Evolutionary conservation across 768 basidiomycete genomes (phyloP), one percentile per base, ranked within the genome.

Genomic region (Suillus variegatus): DNA sequence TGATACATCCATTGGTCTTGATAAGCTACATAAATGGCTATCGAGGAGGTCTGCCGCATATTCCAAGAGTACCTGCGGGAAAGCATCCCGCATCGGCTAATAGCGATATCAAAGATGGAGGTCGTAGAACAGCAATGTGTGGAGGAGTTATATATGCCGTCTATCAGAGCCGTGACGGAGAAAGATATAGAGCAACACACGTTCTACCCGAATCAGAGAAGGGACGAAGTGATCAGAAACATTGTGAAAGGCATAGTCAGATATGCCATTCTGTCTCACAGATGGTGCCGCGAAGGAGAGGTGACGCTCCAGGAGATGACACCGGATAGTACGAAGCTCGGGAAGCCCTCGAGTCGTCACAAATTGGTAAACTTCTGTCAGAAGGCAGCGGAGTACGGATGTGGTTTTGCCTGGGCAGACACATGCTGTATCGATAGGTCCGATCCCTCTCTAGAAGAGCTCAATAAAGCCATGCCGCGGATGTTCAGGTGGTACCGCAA

Each of bases 181-280:
- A 56, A 25, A 9, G 71, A 72, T 35, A 71, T 73, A 20, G 66
- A 67, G 22, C 67, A 60, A 32, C 71, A 73, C 16, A 67, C 71
- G 0, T 69, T 72, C 28, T 67, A 72, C n/a, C 67, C 67, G 16
- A 71, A 73, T 38, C 71, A 72, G 32, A 66, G 72, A 51, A 64
- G 70, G 43, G 67, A 69, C 46, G 70, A 71, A 6, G 71, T 73
- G 16, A 69, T 73, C 35, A 55, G 60, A 38, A 60, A 46, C 25
- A 73, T 72, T 1, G 72, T 72, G 12, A 73, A 65, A 14, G 61
- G 69, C 12, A 60, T 68, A 63, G 58, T 73, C 20, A 72, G 73
- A 62, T 72, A 72, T 1, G 72, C 71, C 28, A 44, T 69, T 43
- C 63, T 72, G 32, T 67, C 71, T 1, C 72, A 72, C 25, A 63